A percentile compares a stretch with the other conserved stretches of the same genome.
phyloP scores from a whole-genome alignment of 129 eudicot species.

The Helianthus tuberosus region DNA sequence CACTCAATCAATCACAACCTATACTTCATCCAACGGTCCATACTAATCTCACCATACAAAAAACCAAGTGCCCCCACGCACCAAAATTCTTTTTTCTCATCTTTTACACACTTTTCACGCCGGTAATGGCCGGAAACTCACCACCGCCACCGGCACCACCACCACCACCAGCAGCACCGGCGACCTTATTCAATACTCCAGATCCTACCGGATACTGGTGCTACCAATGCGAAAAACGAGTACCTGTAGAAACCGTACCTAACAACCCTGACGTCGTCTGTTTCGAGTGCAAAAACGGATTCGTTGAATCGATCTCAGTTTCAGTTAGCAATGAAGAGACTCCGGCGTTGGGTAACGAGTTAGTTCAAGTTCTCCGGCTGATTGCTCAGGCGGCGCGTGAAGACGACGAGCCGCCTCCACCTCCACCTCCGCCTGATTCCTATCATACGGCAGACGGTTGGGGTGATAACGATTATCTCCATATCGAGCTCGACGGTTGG shows the following conservation, averaged over 20 bases:
- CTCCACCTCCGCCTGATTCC: conserved; percentile 58
- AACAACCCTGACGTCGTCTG: conserved; percentile 66
- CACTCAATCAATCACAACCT: background rate
- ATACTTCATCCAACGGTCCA: background rate
- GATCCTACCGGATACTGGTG: conserved; percentile 65
- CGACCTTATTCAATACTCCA: background rate
- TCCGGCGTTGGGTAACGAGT: conserved; percentile 53
- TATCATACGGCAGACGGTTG: conserved; percentile 1
- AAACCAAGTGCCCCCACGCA: background rate
- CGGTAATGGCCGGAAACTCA: background rate
- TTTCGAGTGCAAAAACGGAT: conserved; percentile 74
- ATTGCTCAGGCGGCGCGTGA: conserved; percentile 83
- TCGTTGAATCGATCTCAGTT: conserved; percentile 59
- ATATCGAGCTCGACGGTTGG: conserved; percentile 81
- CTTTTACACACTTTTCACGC: background rate
- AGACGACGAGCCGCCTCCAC: conserved; percentile 72
- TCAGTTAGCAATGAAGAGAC: conserved; percentile 34
- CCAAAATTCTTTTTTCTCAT: background rate
- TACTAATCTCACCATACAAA: background rate
- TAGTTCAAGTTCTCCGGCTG: conserved; percentile 66
- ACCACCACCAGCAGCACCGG: conserved; percentile 6
- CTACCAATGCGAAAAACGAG: conserved; percentile 80
- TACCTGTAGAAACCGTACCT: conserved; percentile 59
- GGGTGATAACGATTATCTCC: conserved; percentile 53
- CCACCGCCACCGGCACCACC: background rate